These are phyloP conservation scores for Agrostemma githago DNA, from an alignment of 148 eudicot species.

Conservation along the genomic window DNA sequence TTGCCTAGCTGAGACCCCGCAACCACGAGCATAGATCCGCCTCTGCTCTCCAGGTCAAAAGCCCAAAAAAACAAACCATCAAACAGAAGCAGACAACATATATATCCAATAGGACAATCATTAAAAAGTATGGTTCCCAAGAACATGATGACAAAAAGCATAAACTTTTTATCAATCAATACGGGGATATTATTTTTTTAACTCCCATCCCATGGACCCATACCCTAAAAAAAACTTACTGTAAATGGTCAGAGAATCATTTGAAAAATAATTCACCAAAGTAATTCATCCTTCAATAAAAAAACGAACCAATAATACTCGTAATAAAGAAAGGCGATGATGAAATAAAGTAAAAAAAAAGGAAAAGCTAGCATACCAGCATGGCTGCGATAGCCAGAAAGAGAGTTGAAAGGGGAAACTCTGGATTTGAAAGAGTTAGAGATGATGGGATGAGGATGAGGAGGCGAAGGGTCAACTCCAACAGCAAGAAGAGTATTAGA, in stretches of 20 bases:
- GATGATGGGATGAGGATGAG: constrained; percentile 5
- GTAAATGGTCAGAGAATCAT: neutral
- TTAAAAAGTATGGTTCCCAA: neutral
- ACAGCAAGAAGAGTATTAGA: constrained; percentile 1
- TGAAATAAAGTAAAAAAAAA: neutral
- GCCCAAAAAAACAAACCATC: neutral
- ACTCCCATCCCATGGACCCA: too few species aligned
- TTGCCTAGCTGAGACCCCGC: too few species aligned
- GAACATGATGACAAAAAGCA: constrained; percentile 17
- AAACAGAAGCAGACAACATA: constrained; percentile 1
- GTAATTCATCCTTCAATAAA: neutral
- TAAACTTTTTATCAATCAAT: neutral
- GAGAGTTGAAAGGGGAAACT: constrained; percentile 18
- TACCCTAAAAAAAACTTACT: neutral
- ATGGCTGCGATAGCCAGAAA: constrained; percentile 19
- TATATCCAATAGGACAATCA: neutral
- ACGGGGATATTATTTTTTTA: too few species aligned
- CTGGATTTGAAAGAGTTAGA: constrained; percentile 1
- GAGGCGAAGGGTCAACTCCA: neutral
- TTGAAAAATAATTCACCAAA: neutral
- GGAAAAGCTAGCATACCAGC: neutral
- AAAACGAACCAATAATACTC: neutral
- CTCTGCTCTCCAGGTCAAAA: neutral
- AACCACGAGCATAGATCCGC: too few species aligned
- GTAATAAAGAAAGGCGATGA: neutral